Evolutionary conservation across 176 grass and related monocot genomes (phyloP).

Genomic region (Chrysopogon serrulatus): DNA sequence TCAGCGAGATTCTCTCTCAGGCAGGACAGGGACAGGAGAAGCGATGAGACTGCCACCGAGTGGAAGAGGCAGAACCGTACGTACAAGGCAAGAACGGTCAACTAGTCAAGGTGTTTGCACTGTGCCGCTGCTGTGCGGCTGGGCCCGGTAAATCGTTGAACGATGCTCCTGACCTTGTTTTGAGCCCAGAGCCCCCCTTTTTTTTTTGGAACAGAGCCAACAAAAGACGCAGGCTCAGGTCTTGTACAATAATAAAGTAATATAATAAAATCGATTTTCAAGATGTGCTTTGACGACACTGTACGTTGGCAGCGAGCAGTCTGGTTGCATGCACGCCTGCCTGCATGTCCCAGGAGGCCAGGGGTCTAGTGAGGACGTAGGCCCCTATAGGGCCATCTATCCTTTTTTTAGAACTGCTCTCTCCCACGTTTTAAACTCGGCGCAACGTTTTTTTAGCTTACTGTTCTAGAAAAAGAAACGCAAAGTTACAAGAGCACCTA

Average conservation of each 20-base stretch:
- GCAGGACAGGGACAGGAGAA: not conserved
- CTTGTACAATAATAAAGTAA: too few relatives aligned
- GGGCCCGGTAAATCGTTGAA: too few relatives aligned
- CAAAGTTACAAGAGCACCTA: too few relatives aligned
- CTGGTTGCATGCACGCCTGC: not conserved
- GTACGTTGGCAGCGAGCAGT: not conserved
- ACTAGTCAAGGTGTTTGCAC: not conserved
- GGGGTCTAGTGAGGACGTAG: not conserved
- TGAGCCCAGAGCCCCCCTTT: too few relatives aligned
- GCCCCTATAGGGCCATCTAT: too few relatives aligned
- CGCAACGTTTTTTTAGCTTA: too few relatives aligned
- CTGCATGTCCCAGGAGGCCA: not conserved
- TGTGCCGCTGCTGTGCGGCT: not conserved
- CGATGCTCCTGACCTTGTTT: not conserved
- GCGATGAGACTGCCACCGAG: not conserved
- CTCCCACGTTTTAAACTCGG: too few relatives aligned
- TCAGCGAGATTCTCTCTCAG: not conserved
- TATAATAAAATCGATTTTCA: conserved; percentile 28
- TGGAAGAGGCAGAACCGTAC: not conserved
- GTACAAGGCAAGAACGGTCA: conserved; percentile 18
- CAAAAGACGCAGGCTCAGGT: too few relatives aligned
- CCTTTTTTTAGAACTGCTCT: too few relatives aligned
- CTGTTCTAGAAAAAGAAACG: too few relatives aligned
- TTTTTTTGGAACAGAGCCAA: too few relatives aligned
- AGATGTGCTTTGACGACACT: conserved; percentile 6